Conservation (phyloP, 1,284 basidiomycete genomes). For the Waitea zeae region DNA sequence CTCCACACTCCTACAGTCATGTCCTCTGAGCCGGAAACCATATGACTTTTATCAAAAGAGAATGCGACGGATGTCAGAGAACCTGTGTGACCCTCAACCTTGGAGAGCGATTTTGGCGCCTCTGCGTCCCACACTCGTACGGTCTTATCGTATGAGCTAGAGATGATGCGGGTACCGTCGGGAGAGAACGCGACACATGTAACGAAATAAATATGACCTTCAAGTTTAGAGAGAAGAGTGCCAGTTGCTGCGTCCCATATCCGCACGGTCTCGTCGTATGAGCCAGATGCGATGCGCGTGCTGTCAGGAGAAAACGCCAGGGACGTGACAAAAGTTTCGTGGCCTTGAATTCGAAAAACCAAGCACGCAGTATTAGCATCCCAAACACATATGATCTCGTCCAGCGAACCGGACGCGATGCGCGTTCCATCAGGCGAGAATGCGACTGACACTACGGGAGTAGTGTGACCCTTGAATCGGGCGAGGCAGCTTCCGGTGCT, state of each 20-base stretch:
- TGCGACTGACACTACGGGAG: constrained; percentile 7
- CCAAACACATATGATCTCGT: constrained; percentile 12
- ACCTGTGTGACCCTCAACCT: too few relatives aligned
- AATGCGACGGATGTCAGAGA: constrained; percentile 10
- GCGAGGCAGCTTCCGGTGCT: constrained; percentile 5
- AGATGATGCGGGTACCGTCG: too few relatives aligned
- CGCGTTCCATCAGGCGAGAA: constrained; percentile 10
- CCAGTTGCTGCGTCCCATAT: constrained; percentile 10
- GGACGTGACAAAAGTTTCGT: constrained; percentile 7
- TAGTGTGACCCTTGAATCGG: constrained; percentile 7
- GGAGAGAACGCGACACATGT: constrained; percentile 5
- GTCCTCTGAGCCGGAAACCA: constrained; percentile 10
- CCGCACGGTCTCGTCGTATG: constrained; percentile 9
- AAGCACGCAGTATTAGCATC: constrained; percentile 5
- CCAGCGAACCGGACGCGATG: constrained; percentile 9
- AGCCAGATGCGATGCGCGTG: constrained; percentile 9
- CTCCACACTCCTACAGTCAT: constrained; percentile 8
- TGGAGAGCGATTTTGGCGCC: too few relatives aligned
- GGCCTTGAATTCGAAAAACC: constrained; percentile 6
- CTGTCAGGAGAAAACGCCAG: constrained; percentile 9
- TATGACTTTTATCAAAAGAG: constrained; percentile 9
- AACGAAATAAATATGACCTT: constrained; percentile 6
- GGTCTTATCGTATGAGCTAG: too few relatives aligned
- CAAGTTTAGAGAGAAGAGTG: neutral
- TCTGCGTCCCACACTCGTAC: too few relatives aligned